phyloP scores from a whole-genome alignment of 352 stramenopile species.

The Pseudoperonospora humuli region DNA sequence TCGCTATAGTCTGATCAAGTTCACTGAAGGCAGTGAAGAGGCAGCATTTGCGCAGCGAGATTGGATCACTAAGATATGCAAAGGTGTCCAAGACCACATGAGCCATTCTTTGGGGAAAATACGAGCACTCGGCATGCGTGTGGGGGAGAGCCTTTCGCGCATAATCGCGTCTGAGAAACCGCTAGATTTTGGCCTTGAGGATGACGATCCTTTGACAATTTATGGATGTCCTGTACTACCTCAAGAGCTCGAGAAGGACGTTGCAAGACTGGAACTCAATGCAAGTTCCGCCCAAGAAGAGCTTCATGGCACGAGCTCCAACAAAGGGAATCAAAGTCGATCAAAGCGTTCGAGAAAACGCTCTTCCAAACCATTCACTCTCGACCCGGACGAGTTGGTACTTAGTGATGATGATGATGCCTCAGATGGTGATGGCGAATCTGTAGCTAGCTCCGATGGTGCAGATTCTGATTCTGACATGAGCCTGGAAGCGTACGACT shows the following conservation, averaged over 20 bases:
- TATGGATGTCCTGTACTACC: conserved; percentile 23
- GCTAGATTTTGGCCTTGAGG: conserved; percentile 49
- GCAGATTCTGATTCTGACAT: conserved; percentile 54
- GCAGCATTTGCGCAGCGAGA: conserved; percentile 28
- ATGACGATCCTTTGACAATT: conserved; percentile 31
- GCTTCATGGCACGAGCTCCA: neutral
- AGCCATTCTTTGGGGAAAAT: conserved; percentile 49
- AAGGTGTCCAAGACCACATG: conserved; percentile 71
- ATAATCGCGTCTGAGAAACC: conserved; percentile 54
- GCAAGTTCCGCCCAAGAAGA: neutral
- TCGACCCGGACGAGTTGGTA: conserved; percentile 59
- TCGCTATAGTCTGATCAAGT: conserved; percentile 36
- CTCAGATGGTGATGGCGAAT: conserved; percentile 14
- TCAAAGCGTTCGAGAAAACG: conserved; percentile 8
- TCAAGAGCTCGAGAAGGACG: conserved; percentile 17
- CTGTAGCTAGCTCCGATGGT: conserved; percentile 18
- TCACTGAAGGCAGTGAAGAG: conserved; percentile 13
- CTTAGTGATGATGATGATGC: conserved; percentile 34
- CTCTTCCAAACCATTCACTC: conserved; percentile 16
- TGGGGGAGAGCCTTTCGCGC: conserved; percentile 55
- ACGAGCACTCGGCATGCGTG: conserved; percentile 54
- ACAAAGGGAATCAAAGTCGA: conserved; percentile 1
- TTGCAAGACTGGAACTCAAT: conserved; percentile 11
- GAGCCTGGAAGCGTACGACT: conserved; percentile 58
- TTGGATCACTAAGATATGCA: conserved; percentile 61